phyloP scores from a whole-genome alignment of 1,284 basidiomycete species.

The Cystobasidium slooffiae region DNA sequence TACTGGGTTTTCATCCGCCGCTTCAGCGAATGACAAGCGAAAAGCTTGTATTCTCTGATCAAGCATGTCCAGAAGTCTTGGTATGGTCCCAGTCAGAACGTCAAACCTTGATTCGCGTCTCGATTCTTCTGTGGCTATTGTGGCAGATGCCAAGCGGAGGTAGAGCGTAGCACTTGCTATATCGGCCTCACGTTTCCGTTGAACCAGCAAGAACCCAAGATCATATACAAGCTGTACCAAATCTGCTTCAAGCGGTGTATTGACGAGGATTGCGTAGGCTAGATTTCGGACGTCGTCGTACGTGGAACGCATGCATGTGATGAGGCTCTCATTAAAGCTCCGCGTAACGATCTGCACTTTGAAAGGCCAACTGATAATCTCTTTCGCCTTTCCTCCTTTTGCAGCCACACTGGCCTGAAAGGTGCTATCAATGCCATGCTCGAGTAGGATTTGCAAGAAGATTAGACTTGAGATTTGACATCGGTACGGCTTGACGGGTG shows the following conservation, averaged over 20 bases:
- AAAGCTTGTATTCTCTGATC: neutral
- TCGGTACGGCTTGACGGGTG: constrained; percentile 32
- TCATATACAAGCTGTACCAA: neutral
- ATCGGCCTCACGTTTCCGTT: constrained; percentile 34
- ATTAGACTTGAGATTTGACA: constrained; percentile 26
- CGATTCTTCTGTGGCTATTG: too few species aligned
- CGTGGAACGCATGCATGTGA: constrained; percentile 30
- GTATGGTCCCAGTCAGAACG: neutral
- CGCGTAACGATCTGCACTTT: neutral
- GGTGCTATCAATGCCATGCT: constrained; percentile 4
- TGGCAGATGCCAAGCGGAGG: constrained; percentile 13
- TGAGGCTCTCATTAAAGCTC: neutral
- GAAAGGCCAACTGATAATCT: constrained; percentile 18
- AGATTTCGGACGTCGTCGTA: constrained; percentile 36
- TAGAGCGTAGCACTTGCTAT: constrained; percentile 34
- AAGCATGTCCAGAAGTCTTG: constrained; percentile 12
- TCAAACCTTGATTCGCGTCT: neutral
- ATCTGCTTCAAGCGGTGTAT: neutral
- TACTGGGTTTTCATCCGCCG: neutral
- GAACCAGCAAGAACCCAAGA: constrained; percentile 17
- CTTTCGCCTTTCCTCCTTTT: constrained; percentile 10
- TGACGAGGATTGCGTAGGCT: constrained; percentile 2
- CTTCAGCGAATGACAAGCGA: neutral
- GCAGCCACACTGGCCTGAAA: neutral
- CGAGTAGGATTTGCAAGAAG: constrained; percentile 31